Base-by-base conservation (phyloP, 2,329 filamentous ascomycete species). In the Penicillium sclerotigenum region DNA sequence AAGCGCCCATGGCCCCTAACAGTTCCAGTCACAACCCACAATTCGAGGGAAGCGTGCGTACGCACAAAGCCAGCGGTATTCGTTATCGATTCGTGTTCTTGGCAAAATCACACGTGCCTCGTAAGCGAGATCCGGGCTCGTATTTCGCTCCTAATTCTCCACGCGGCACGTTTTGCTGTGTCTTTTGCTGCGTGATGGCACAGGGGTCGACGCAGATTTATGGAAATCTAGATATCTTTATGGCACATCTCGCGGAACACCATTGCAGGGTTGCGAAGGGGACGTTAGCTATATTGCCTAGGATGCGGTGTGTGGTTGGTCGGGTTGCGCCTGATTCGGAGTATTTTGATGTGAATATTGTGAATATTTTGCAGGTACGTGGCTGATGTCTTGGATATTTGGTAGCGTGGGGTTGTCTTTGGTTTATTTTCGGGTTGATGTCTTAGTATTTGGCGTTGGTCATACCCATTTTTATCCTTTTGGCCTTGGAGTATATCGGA, bases 291-390 rank as follows among this genome's bases (percentile, higher is more conserved):
- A 66, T 61, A 26, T 48, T 64, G 43, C 55, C 73, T 18, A 72
- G 73, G 48, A 75, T 76, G n/a, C 71, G 71, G n/a, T 77, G 75
- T 61, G 71, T 80, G 36, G 63, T 73, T 22, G 76, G 76, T 26
- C 64, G 73, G 36, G 57, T 75, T 22, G 77, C 77, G 9, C 60
- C 59, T 0, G 65, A 70, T 16, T 61, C 65, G 13, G 78, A 80
- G 60, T 72, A 76, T 33, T 80, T 79, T 64, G 79, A 81, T 65
- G 71, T 81, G 45, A 80, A 80, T 61, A 70, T 80, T 65, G 71
- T 81, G 45, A 80, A 80, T 61, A 70, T 80, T 40, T 71, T 69
- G 47, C 73, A 74, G 18, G 24, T 40, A 20, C 38, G 33, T 14
- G 36, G 43, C 14, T 38, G 41, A 24, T 53, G 16, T 41, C 36